Conservation (phyloP, 1,284 basidiomycete genomes). For the Leccinum insolens region DNA sequence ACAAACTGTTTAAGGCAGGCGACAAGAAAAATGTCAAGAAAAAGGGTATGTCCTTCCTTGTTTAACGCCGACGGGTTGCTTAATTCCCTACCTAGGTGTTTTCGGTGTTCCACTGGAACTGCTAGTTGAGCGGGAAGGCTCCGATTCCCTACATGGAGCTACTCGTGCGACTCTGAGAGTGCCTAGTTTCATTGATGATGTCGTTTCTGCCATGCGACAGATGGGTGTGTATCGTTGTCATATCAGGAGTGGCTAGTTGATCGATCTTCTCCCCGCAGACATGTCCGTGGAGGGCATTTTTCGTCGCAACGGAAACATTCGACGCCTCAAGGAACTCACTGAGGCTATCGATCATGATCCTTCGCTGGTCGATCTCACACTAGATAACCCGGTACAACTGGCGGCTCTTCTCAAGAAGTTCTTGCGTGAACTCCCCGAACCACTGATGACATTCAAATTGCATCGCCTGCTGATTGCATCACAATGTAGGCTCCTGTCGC, state of each 20-base stretch:
- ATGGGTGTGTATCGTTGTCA: constrained; percentile 75
- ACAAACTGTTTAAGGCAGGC: constrained; percentile 92
- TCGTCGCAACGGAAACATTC: constrained; percentile 97
- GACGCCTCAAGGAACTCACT: constrained; percentile 86
- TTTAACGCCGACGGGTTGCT: constrained; percentile 3
- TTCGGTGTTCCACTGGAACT: constrained; percentile 95
- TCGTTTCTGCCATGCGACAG: constrained; percentile 97
- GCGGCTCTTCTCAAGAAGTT: constrained; percentile 98
- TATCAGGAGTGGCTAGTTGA: constrained; percentile 7
- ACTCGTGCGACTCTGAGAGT: constrained; percentile 86
- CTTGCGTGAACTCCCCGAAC: constrained; percentile 95
- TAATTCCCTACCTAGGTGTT: constrained; percentile 54
- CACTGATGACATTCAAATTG: constrained; percentile 92
- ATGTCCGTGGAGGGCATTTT: constrained; percentile 99
- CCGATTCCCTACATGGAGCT: constrained; percentile 90
- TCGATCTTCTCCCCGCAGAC: constrained; percentile 52
- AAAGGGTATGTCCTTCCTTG: constrained; percentile 65
- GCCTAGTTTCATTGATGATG: constrained; percentile 97
- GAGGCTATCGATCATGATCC: constrained; percentile 95
- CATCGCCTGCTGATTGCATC: constrained; percentile 89
- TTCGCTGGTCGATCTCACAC: constrained; percentile 85
- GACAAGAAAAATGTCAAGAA: constrained; percentile 87
- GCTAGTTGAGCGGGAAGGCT: constrained; percentile 93
- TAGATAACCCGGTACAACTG: constrained; percentile 97
- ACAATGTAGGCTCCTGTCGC: constrained; percentile 64